Evolutionary conservation across 2,329 filamentous ascomycete species (phyloP), one percentile per base, ranked within the genome.

Genomic region (Parastagonospora avenae): DNA sequence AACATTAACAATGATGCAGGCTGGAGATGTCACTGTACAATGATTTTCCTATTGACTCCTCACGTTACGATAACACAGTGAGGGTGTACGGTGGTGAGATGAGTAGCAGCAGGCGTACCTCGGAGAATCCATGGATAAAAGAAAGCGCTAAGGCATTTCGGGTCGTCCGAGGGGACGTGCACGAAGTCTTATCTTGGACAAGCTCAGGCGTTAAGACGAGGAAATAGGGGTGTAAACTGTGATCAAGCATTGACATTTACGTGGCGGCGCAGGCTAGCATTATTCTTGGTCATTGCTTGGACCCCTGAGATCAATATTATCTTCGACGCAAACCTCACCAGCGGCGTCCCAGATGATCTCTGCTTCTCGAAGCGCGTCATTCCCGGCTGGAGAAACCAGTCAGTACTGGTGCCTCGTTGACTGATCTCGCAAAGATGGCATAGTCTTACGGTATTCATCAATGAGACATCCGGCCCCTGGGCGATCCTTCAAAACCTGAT

Each of bases 371-470:
- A 46, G 50, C 40, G 49, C 45, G 50, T 41, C 40, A 44, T 48
- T 52, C 41, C 29, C 45, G 41, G 39, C 46, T 52, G 50, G 19
- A 27, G 19, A 27, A 28, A 39, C 16, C 41, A 48, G 45, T 42
- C 41, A 52, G 45, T 45, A 42, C 15, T 30, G 46, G 45, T 51
- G 47, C 46, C 42, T 48, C 46, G 36, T 46, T 57, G 52, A 57
- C 44, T 44, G 46, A 51, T 55, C 50, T 52, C 52, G 52, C 55
- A 60, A 56, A 54, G 42, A 56, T 58, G 52, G 50, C 55, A 56
- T 49, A 54, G 31, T 54, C 52, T 58, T 38, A 58, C 55, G 19
- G 55, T 46, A 55, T 56, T 35, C 50, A 52, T 56, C 50, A 50
- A 58, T 30, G 46, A 42, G 46, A 58, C 48, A 28, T 55, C 45